Evolutionary conservation across 345 rosid species (phyloP).

Genomic region (Mangifera indica): DNA sequence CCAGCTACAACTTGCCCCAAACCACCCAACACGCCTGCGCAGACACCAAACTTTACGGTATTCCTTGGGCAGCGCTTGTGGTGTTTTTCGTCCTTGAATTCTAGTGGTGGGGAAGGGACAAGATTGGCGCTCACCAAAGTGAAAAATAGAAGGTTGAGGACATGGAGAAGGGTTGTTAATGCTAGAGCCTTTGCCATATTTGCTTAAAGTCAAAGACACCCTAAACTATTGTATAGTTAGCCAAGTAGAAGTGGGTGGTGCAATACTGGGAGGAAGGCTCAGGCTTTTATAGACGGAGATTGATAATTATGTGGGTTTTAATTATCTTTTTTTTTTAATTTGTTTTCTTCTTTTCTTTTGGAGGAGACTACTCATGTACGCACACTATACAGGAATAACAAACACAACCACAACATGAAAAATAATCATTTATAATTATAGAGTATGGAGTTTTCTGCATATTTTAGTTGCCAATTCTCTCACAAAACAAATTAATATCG

Average conservation of each 20-base stretch:
- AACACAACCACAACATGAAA: slow-evolving; percentile 18
- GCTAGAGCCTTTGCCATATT: slow-evolving; percentile 46
- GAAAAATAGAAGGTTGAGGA: slow-evolving; percentile 64
- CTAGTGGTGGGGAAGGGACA: slow-evolving; percentile 48
- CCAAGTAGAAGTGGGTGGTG: slow-evolving; percentile 14
- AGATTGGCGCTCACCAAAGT: slow-evolving; percentile 50
- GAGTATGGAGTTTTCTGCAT: slow-evolving; percentile 23
- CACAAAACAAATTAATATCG: not conserved
- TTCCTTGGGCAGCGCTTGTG: slow-evolving; percentile 61
- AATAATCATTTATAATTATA: not conserved
- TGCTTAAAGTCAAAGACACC: not conserved
- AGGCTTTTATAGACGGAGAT: slow-evolving; percentile 29
- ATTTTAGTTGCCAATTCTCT: slow-evolving; percentile 16
- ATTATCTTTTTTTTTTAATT: not conserved
- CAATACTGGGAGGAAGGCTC: not conserved
- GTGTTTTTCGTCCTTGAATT: slow-evolving; percentile 23
- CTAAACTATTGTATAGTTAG: not conserved
- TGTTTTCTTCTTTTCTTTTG: not conserved
- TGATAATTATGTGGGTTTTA: not conserved
- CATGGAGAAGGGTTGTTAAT: slow-evolving; percentile 44
- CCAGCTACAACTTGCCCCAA: slow-evolving; percentile 48
- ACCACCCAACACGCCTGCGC: slow-evolving; percentile 46
- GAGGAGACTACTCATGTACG: slow-evolving; percentile 20
- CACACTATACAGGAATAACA: slow-evolving; percentile 3
- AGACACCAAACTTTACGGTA: slow-evolving; percentile 64